A percentile compares a stretch with the other conserved stretches of the same genome.
Evolutionary conservation across 345 rosid species (phyloP).

Genomic region (Eucalyptus regnans): DNA sequence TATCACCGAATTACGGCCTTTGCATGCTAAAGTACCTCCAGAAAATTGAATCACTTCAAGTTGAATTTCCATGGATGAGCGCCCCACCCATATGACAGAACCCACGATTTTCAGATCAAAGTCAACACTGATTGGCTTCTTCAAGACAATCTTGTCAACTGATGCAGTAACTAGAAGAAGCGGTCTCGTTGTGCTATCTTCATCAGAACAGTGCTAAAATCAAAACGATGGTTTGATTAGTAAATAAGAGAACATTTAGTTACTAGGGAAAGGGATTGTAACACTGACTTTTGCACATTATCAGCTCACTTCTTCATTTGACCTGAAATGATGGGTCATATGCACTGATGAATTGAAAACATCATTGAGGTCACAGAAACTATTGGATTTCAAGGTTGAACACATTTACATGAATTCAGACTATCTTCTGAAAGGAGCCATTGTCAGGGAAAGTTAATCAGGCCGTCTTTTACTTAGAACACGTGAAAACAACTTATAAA

Average conservation of each 20-base stretch:
- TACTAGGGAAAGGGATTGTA: background rate
- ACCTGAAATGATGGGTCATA: background rate
- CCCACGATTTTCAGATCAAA: conserved; percentile 60
- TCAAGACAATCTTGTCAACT: conserved; percentile 70
- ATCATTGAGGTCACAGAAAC: background rate
- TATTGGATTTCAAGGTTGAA: background rate
- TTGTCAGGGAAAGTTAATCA: background rate
- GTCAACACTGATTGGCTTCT: conserved; percentile 65
- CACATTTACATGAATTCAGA: background rate
- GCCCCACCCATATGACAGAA: conserved; percentile 80
- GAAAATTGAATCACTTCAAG: conserved; percentile 54
- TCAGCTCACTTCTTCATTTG: background rate
- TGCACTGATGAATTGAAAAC: background rate
- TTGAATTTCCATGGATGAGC: conserved; percentile 77
- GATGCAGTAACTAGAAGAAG: conserved; percentile 80
- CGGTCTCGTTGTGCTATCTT: conserved; percentile 75
- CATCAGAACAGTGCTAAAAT: conserved; percentile 66
- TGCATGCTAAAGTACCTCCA: conserved; percentile 11
- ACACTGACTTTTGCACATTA: background rate
- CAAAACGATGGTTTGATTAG: background rate
- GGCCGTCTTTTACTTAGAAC: background rate
- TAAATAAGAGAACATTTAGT: background rate
- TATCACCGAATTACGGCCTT: background rate
- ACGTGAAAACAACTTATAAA: background rate
- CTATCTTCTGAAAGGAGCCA: background rate